Base-by-base conservation (phyloP, 164 flowering plant genomes). In the Tetracentron sinense region DNA sequence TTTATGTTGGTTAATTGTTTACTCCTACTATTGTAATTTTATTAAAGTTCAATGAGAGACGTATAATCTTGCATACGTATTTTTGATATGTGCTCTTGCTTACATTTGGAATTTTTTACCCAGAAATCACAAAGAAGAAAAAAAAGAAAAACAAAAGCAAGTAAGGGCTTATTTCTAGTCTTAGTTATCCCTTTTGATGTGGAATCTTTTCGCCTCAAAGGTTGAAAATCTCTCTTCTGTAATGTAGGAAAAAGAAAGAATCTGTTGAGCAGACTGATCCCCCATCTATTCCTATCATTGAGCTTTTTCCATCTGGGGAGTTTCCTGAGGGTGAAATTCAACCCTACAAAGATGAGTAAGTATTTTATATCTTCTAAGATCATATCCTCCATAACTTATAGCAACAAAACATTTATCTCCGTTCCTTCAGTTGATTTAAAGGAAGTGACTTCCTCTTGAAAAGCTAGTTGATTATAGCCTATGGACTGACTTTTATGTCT, bases 251-350 rank as follows among this genome's bases (percentile, higher is more conserved):
- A 71, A 94, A 94, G 85, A 90, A 89, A 75, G 97, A 83, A 67
- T 59, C 74, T n/a, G 79, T 74, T 5, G 69, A 75, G 73, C 99
- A 94, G 74, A 91, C 96, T 55, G 85, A 89, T 79, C 96, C 97
- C 21, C 99, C 99, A 50, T 71, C 99, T 20, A 80, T 94, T 71
- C 90, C 99, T 49, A 79, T 94, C 29, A 28, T 48, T 70, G 92
- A 91, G 3, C 88, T 94, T 67, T 94, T 91, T 59, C 89, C 93
- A 52, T 84, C 96, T 64, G 92, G 96, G 63, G 97, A 91, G 52
- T 94, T 94, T 74, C 99, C 96, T 46, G 96, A 85, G 78, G 99
- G 99, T 64, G 97, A 94, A 88, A 85, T 91, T 76, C 99, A 94
- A 72, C 89, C 88, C 56, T 91, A 89, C 68, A 91, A 85, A 66